phyloP scores from a whole-genome alignment of 495 filamentous ascomycete genomes.

The Penicillium lagena region DNA sequence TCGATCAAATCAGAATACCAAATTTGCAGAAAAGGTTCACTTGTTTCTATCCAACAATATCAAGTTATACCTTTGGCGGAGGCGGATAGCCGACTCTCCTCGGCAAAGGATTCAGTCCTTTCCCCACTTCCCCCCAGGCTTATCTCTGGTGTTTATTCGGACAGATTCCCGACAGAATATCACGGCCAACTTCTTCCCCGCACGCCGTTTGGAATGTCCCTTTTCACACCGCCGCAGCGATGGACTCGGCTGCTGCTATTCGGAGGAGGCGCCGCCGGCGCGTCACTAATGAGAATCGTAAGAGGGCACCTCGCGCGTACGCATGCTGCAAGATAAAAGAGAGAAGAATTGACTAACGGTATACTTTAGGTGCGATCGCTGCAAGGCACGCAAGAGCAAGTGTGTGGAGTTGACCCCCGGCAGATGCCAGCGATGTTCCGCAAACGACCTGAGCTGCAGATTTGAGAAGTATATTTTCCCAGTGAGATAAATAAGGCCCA shows the following conservation, averaged over 20 bases:
- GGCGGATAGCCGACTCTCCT: no score
- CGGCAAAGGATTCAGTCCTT: no score
- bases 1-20: no score
- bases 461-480: constrained; percentile 5
- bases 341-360: not conserved
- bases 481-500: not conserved
- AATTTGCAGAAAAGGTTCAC: no score
- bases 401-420: constrained; percentile 8
- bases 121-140: no score
- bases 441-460: constrained; percentile 5
- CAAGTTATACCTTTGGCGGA: no score
- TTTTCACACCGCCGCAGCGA: not conserved
- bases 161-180: no score
- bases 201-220: no score
- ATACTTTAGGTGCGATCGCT: constrained; percentile 9
- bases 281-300: constrained; percentile 16
- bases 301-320: constrained; percentile 15
- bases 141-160: no score
- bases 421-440: constrained; percentile 12
- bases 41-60: no score
- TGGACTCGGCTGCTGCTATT: not conserved
- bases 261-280: constrained; percentile 4
- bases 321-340: not conserved
- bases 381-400: constrained; percentile 15
- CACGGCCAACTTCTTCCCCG: no score